A percentile compares a stretch with the other conserved stretches of the same genome.
These are phyloP conservation scores for Ambrosia trifida DNA, from an alignment of 129 eudicot genomes.

Conservation along the genomic window DNA sequence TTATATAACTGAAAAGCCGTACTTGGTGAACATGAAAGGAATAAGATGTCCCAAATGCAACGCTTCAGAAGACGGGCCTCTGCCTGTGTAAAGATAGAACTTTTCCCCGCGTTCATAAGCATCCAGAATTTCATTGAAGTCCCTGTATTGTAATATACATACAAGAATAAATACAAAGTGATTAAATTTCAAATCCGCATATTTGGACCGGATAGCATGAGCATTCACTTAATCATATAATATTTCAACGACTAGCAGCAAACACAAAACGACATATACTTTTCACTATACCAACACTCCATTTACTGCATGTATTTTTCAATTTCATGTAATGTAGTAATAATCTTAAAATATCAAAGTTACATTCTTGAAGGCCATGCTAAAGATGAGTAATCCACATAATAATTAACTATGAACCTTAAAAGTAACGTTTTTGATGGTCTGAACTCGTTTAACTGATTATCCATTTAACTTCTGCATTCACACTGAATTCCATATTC, in stretches of 20 bases:
- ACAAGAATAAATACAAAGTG: background rate
- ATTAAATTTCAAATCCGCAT: background rate
- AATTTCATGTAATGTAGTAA: background rate
- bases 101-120: conserved; percentile 84
- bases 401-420: background rate
- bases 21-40: conserved; percentile 98
- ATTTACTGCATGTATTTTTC: background rate
- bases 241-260: background rate
- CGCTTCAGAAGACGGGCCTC: conserved; percentile 92
- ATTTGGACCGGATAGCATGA: background rate
- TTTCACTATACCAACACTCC: background rate
- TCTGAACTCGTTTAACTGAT: background rate
- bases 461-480: background rate
- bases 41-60: conserved; percentile 90
- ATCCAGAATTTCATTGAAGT: conserved; percentile 72
- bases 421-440: background rate
- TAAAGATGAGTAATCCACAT: background rate
- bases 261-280: background rate
- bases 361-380: background rate
- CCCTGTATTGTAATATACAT: conserved; percentile 37
- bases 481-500: background rate
- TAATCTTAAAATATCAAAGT: background rate
- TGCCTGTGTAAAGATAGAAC: conserved; percentile 86
- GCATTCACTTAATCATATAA: conserved; percentile 11
- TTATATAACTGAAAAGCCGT: conserved; percentile 20